These are phyloP conservation scores for Ottelia alismoides DNA, from an alignment of 106 monocot genomes.

Conservation along the genomic window DNA sequence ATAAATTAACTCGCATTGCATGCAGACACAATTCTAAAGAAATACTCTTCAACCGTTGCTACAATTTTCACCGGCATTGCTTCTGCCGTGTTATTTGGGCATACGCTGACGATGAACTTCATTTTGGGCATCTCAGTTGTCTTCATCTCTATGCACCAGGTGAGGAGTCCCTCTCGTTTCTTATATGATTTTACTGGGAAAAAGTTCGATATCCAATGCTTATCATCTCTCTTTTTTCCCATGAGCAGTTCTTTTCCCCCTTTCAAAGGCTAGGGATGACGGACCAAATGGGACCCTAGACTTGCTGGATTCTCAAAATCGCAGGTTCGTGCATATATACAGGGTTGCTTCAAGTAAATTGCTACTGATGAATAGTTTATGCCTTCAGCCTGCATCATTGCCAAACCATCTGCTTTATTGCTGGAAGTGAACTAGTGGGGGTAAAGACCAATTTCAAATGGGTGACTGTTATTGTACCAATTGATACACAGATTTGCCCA, in stretches of 20 bases:
- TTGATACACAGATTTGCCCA: too few relatives aligned
- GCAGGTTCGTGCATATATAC: too few relatives aligned
- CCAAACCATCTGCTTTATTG: too few relatives aligned
- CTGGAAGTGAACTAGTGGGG: too few relatives aligned
- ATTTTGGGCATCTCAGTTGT: slow-evolving; percentile 83
- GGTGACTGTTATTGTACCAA: too few relatives aligned
- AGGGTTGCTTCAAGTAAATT: too few relatives aligned
- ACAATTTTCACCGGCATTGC: slow-evolving; percentile 83
- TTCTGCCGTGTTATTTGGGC: slow-evolving; percentile 86
- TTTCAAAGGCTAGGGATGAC: slow-evolving; percentile 69
- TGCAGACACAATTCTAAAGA: slow-evolving; percentile 90
- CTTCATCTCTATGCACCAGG: slow-evolving; percentile 98
- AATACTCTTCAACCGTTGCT: slow-evolving; percentile 87
- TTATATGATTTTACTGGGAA: not conserved
- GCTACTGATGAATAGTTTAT: too few relatives aligned
- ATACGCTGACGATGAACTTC: slow-evolving; percentile 78
- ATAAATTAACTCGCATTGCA: not conserved
- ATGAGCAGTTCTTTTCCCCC: slow-evolving; percentile 61
- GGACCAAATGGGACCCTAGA: slow-evolving; percentile 31
- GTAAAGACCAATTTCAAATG: too few relatives aligned
- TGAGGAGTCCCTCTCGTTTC: slow-evolving; percentile 7
- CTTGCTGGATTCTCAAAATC: slow-evolving; percentile 32
- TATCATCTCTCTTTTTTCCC: too few relatives aligned
- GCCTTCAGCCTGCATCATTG: too few relatives aligned
- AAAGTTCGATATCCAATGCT: too few relatives aligned